Conservation (phyloP, 108 stramenopile genomes). For the Skeletonema grethae region DNA sequence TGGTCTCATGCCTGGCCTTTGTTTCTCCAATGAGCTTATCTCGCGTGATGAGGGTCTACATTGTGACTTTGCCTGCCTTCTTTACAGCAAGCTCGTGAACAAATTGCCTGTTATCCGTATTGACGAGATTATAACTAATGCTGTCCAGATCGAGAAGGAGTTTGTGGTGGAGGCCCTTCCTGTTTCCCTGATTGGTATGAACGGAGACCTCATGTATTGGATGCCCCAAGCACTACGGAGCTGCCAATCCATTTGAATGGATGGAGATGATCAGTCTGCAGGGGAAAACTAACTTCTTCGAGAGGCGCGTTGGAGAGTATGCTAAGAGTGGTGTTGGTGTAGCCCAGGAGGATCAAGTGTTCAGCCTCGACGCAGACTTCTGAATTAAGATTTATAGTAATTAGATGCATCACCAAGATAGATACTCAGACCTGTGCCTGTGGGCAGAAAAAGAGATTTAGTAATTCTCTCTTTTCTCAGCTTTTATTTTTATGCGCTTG, state of each 20-base stretch:
- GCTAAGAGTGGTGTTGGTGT: constrained; percentile 95
- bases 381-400: no score
- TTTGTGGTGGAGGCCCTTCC: constrained; percentile 97
- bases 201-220: constrained; percentile 96
- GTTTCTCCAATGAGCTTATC: constrained; percentile 99
- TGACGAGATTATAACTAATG: constrained; percentile 85
- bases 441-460: no score
- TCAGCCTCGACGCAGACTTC: constrained; percentile 91
- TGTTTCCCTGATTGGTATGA: constrained; percentile 99
- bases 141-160: constrained; percentile 98
- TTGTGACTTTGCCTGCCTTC: constrained; percentile 96
- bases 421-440: no score
- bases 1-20: constrained; percentile 99
- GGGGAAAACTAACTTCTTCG: constrained; percentile 77
- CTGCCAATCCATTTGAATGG: constrained; percentile 96
- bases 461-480: no score
- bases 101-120: constrained; percentile 83
- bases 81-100: constrained; percentile 91
- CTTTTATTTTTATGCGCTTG: no score
- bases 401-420: no score
- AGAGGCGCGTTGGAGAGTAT: constrained; percentile 93
- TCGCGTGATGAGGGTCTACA: constrained; percentile 97
- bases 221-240: constrained; percentile 81
- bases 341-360: constrained; percentile 74
- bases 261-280: constrained; percentile 99